These are phyloP conservation scores for Rubroshorea leprosula DNA, from an alignment of 345 rosid species.

Conservation along the genomic window DNA sequence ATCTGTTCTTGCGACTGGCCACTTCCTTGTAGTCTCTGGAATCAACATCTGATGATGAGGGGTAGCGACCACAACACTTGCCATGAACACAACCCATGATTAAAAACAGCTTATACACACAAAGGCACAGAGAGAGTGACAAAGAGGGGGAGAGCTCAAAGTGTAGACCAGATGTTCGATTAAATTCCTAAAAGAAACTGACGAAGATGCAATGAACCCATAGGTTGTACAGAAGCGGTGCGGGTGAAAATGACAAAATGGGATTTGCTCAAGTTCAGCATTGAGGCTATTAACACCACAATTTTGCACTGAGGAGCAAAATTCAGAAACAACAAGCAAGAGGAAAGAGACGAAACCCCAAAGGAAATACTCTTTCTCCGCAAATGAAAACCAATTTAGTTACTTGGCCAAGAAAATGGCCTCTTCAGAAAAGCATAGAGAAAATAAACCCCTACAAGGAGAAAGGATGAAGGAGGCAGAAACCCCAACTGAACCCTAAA, in stretches of 20 bases:
- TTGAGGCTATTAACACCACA: constrained; percentile 17
- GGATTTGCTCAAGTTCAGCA: constrained; percentile 23
- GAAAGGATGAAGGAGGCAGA: constrained; percentile 3
- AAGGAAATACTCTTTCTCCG: constrained; percentile 12
- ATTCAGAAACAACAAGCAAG: constrained; percentile 1
- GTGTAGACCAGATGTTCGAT: constrained; percentile 22
- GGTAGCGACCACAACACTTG: constrained; percentile 66
- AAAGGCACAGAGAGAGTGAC: too few species aligned
- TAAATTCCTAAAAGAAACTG: constrained; percentile 22
- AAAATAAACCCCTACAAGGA: constrained; percentile 9
- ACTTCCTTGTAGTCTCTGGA: constrained; percentile 27
- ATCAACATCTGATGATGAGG: constrained; percentile 56
- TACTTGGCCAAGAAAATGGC: background rate
- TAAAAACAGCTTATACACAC: too few species aligned
- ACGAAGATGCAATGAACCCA: background rate
- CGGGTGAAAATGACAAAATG: constrained; percentile 18
- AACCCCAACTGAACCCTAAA: constrained; percentile 9
- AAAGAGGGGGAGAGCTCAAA: too few species aligned
- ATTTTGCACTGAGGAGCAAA: constrained; percentile 19
- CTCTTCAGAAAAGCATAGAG: background rate
- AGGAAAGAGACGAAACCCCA: constrained; percentile 17
- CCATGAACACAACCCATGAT: constrained; percentile 91
- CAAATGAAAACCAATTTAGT: background rate
- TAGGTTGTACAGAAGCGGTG: constrained; percentile 1
- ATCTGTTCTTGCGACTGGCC: constrained; percentile 28